Percentiles rank a stretch among this genome's conserved stretches.
phyloP scores from a whole-genome alignment of 345 rosid species.

The Gossypium thurberi region DNA sequence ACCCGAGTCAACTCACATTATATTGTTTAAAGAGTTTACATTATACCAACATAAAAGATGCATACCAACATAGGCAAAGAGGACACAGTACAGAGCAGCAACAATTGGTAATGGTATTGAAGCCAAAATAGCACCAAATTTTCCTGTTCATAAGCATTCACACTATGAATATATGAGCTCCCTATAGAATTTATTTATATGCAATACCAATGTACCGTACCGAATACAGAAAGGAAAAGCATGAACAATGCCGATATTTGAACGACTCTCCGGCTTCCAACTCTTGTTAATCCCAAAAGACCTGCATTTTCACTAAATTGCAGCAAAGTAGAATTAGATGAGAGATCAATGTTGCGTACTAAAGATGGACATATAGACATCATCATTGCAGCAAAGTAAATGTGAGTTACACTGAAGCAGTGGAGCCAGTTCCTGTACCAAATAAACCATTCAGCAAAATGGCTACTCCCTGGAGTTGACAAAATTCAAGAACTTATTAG shows the following conservation, averaged over 20 bases:
- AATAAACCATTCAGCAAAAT: slow-evolving; percentile 57
- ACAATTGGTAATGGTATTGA: slow-evolving; percentile 78
- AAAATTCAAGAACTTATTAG: background rate
- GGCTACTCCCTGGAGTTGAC: slow-evolving; percentile 54
- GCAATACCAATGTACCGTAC: slow-evolving; percentile 22
- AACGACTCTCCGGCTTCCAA: slow-evolving; percentile 78
- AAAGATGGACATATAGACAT: no score
- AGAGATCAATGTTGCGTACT: background rate
- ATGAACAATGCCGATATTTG: slow-evolving; percentile 77
- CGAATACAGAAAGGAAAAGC: slow-evolving; percentile 86
- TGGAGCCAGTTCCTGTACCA: slow-evolving; percentile 58
- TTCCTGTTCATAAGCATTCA: slow-evolving; percentile 39
- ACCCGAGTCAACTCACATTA: background rate
- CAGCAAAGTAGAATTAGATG: slow-evolving; percentile 12
- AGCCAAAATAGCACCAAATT: slow-evolving; percentile 84
- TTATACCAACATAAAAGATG: background rate
- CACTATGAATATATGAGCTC: no score
- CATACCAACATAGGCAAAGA: slow-evolving; percentile 78
- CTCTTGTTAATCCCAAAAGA: slow-evolving; percentile 76
- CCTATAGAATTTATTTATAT: background rate
- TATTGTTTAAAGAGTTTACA: background rate
- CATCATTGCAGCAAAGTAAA: background rate
- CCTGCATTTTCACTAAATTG: slow-evolving; percentile 80
- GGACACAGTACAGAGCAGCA: slow-evolving; percentile 80
- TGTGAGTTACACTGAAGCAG: slow-evolving; percentile 69